Evolutionary conservation across 2,329 filamentous ascomycete genomes (phyloP).

Genomic region (Metarhizium robertsii): DNA sequence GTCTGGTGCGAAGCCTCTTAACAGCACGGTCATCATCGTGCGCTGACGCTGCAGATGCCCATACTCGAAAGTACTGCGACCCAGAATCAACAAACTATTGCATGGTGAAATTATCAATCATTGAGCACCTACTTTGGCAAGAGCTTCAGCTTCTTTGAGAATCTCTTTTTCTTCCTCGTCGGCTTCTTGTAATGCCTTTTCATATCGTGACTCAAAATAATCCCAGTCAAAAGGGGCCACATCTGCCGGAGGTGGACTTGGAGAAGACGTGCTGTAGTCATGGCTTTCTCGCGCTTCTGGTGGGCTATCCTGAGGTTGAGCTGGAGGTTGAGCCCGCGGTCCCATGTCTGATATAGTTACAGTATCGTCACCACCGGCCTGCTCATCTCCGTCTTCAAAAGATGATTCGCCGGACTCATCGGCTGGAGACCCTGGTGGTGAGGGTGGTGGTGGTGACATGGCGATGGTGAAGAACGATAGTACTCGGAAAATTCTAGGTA

Average conservation of each 20-base stretch:
- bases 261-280: slow-evolving; percentile 25
- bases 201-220: slow-evolving; percentile 62
- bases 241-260: slow-evolving; percentile 38
- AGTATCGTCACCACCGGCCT: slow-evolving; percentile 9
- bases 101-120: background rate
- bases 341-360: slow-evolving; percentile 13
- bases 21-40: slow-evolving; percentile 69
- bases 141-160: slow-evolving; percentile 54
- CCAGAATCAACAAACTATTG: background rate
- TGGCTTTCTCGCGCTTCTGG: slow-evolving; percentile 28
- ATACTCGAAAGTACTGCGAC: slow-evolving; percentile 64
- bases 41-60: slow-evolving; percentile 62
- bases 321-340: slow-evolving; percentile 12
- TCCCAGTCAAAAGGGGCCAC: slow-evolving; percentile 64
- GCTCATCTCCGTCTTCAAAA: slow-evolving; percentile 6
- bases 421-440: slow-evolving; percentile 4
- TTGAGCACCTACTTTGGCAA: slow-evolving; percentile 47
- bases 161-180: slow-evolving; percentile 56
- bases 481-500: background rate
- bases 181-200: slow-evolving; percentile 53
- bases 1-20: slow-evolving; percentile 74
- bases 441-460: slow-evolving; percentile 11
- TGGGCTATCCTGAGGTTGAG: slow-evolving; percentile 12
- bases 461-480: background rate
- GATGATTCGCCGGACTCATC: slow-evolving; percentile 1